Conservation (phyloP, 257 asterid species). For the Henckelia pumila region DNA sequence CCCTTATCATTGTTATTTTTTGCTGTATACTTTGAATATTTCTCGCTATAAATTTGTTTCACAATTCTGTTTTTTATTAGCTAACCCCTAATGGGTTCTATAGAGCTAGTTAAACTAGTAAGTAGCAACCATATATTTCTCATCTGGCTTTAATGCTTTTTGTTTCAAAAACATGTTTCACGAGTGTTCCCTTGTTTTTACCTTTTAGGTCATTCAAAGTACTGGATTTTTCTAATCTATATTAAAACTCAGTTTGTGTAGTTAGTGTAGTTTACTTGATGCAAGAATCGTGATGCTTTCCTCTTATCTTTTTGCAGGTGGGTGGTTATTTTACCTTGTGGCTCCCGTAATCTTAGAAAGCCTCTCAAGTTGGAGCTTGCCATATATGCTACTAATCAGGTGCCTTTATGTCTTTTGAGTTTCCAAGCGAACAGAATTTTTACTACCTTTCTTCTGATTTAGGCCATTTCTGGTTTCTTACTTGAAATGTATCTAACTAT, state of each 20-base stretch:
- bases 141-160: background rate
- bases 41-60: background rate
- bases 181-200: no score
- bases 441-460: background rate
- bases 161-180: background rate
- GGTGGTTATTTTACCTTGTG: conserved; percentile 89
- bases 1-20: conserved; percentile 10
- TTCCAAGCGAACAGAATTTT: background rate
- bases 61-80: background rate
- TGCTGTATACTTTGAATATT: background rate
- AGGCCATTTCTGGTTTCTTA: background rate
- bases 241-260: background rate
- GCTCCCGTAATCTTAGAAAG: conserved; percentile 60
- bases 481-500: background rate
- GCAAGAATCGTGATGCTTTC: conserved; percentile 3
- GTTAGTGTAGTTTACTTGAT: background rate
- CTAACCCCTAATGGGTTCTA: background rate
- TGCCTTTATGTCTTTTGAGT: conserved; percentile 23
- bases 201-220: background rate
- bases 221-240: background rate
- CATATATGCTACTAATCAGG: conserved; percentile 65
- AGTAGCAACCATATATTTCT: background rate
- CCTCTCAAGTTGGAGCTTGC: conserved; percentile 96
- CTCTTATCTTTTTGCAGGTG: conserved; percentile 49
- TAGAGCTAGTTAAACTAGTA: background rate